Percentiles rank a stretch among this genome's conserved stretches.
Conservation (phyloP, 805 yeast genomes). For the Metschnikowia henanensis region DNA sequence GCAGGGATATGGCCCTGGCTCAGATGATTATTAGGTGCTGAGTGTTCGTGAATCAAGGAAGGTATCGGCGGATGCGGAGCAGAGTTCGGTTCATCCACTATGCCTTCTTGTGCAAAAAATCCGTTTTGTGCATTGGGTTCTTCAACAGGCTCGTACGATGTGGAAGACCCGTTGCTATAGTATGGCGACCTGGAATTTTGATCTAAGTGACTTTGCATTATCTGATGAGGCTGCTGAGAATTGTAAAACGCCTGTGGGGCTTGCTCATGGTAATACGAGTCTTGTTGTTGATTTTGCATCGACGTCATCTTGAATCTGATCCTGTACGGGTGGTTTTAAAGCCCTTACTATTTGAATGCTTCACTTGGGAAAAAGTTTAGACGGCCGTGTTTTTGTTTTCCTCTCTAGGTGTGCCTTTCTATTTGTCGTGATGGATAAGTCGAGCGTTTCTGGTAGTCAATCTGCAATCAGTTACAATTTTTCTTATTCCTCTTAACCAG, state of each 20-base stretch:
- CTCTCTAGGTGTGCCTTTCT: no score
- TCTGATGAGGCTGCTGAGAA: slow-evolving; percentile 17
- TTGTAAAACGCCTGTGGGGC: slow-evolving; percentile 19
- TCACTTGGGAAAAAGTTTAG: no score
- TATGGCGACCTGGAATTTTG: slow-evolving; percentile 25
- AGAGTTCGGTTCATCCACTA: slow-evolving; percentile 12
- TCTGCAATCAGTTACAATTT: no score
- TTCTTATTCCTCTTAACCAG: no score
- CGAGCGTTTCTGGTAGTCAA: no score
- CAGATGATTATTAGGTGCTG: slow-evolving; percentile 10
- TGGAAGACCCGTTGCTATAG: slow-evolving; percentile 18
- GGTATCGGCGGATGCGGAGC: slow-evolving; percentile 11
- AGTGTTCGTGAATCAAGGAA: slow-evolving; percentile 11
- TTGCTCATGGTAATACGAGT: slow-evolving; percentile 27
- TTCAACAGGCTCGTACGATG: slow-evolving; percentile 14
- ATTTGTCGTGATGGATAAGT: no score
- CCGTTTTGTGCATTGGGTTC: slow-evolving; percentile 16
- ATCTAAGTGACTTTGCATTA: slow-evolving; percentile 16
- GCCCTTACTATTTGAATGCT: no score
- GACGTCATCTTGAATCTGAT: slow-evolving; percentile 23
- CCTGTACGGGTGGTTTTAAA: no score
- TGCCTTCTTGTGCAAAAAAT: slow-evolving; percentile 12
- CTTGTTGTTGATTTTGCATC: slow-evolving; percentile 19
- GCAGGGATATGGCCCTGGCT: slow-evolving; percentile 7
- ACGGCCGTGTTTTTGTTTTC: no score